These are phyloP conservation scores for Pisolithus thermaeus DNA, from an alignment of 1,284 basidiomycete species.

Conservation along the genomic window DNA sequence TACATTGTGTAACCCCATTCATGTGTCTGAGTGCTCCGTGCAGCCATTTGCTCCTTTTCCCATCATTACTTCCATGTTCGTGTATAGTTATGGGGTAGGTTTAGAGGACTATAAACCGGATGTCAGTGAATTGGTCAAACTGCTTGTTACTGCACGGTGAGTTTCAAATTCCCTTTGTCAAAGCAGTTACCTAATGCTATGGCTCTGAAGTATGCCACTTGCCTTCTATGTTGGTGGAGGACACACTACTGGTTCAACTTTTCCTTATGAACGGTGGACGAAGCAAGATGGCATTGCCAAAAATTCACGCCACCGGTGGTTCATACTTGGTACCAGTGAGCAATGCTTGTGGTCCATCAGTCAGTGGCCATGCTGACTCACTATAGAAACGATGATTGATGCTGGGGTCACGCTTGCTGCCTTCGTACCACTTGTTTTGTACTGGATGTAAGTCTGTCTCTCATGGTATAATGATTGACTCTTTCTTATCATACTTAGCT, in stretches of 20 bases:
- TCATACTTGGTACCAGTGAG: slow-evolving; percentile 79
- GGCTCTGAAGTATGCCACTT: slow-evolving; percentile 55
- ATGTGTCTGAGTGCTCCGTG: background rate
- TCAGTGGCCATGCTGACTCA: background rate
- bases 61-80: no score
- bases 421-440: slow-evolving; percentile 80
- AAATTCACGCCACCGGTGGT: slow-evolving; percentile 79
- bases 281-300: slow-evolving; percentile 76
- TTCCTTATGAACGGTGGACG: slow-evolving; percentile 83
- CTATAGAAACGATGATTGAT: slow-evolving; percentile 80
- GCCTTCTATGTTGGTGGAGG: slow-evolving; percentile 86
- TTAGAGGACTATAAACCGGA: no score
- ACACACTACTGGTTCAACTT: slow-evolving; percentile 72
- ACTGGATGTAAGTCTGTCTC: slow-evolving; percentile 65
- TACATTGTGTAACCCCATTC: background rate
- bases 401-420: slow-evolving; percentile 83
- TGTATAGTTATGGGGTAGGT: no score
- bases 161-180: slow-evolving; percentile 7
- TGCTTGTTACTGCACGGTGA: slow-evolving; percentile 63
- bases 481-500: slow-evolving; percentile 37
- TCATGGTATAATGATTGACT: background rate
- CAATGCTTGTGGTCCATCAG: slow-evolving; percentile 11
- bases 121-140: no score
- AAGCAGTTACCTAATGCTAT: no score
- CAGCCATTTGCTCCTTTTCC: slow-evolving; percentile 63